Conservation (phyloP, 305 asterid genomes). For the Fraxinus dipetala region DNA sequence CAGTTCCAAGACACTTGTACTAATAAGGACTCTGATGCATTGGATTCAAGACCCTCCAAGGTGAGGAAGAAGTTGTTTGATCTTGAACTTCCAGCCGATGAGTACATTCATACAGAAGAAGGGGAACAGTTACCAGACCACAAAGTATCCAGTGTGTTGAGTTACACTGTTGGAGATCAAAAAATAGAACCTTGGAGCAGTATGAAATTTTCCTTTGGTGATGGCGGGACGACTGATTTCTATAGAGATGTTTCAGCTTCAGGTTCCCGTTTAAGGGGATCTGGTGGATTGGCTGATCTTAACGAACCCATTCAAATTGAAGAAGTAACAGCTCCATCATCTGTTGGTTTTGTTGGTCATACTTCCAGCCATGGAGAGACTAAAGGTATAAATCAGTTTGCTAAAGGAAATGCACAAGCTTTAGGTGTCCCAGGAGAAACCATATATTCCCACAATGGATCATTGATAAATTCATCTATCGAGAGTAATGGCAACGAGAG, state of each 20-base stretch:
- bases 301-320: conserved; percentile 69
- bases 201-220: conserved; percentile 26
- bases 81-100: conserved; percentile 90
- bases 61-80: conserved; percentile 77
- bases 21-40: conserved; percentile 50
- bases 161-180: conserved; percentile 29
- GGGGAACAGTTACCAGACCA: conserved; percentile 34
- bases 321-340: conserved; percentile 44
- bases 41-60: conserved; percentile 68
- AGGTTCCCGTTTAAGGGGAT: conserved; percentile 40
- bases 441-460: conserved; percentile 28
- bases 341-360: conserved; percentile 48
- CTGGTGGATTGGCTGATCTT: conserved; percentile 63
- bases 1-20: conserved; percentile 44
- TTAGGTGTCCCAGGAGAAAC: conserved; percentile 39
- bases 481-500: conserved; percentile 45
- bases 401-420: conserved; percentile 38
- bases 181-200: conserved; percentile 27
- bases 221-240: conserved; percentile 25
- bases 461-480: conserved; percentile 29
- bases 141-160: conserved; percentile 30
- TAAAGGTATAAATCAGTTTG: conserved; percentile 38
- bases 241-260: conserved; percentile 40
- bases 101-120: conserved; percentile 63
- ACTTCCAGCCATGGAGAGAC: conserved; percentile 37